Evolutionary conservation across 495 filamentous ascomycete species (phyloP), one percentile per base, ranked within the genome.

Genomic region (Trichoderma virens): DNA sequence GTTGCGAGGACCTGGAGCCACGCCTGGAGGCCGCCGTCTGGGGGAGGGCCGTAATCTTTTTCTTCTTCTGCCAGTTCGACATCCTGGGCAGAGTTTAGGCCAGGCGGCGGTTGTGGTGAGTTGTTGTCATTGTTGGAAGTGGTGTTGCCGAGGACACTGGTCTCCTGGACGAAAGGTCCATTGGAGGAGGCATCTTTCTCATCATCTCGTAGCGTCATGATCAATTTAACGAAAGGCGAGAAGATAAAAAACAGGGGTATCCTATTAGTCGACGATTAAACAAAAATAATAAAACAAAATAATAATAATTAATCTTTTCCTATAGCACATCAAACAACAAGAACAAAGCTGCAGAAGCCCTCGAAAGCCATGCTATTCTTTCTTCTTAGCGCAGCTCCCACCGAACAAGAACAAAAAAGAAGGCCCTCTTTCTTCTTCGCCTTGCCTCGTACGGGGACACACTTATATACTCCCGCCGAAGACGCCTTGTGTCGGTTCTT

Each of bases 1-100:
- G 72, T 71, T 3, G 75, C 76, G 25, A 78, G 25, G 28, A 81
- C 75, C 65, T 80, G 78, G 8, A 66, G 68, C 78, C 79, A 81
- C 47, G 79, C 79, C 14, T 66, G 23, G 20, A 70, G 56, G 23
- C 77, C 79, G 0, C 79, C 77, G 54, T 81, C 76, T 3, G 75
- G 78, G 1, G 74, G 75, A 13, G 51, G 25, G 18, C 51, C 51
- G 11, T 67, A 35, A 30, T 63, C 65, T 16, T 70, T 67, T n/a
- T 31, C 45, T 27, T 47, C 59, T 20, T 59, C 59, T 11, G 32
- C 60, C 16, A 27, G 1, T 9, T 62, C 64, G 34, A 35, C 13
- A 18, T 61, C 59, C 5, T 27, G 51, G 13, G 23, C 5, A 8
- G 51, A 5, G 11, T 30, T 56, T 11, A 18, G 23, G 51, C 13